Base-by-base conservation (phyloP, 2,329 filamentous ascomycete genomes). In the Teratosphaeria epicoccoides region DNA sequence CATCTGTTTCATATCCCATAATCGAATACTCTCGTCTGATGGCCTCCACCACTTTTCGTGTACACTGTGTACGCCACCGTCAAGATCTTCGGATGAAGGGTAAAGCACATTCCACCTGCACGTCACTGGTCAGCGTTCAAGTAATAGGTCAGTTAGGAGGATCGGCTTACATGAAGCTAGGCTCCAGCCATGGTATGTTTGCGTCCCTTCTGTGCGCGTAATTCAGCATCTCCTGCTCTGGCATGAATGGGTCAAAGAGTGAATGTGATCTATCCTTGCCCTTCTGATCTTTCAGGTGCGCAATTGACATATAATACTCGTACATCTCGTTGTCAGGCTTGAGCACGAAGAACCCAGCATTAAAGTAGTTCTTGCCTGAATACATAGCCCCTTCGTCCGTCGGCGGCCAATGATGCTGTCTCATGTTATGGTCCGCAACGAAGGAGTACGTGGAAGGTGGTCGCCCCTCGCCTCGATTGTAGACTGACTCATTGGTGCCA, bases 181-280 rank as follows among this genome's bases (percentile, higher is more conserved):
- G 33, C 33, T 40, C 33, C 33, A 40, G n/a, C 68, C 68, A 71
- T 2, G 70, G 69, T 69, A 72, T 71, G n/a, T 68, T 66, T 0
- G 69, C 69, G 1, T 66, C 65, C 11, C 59, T 53, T 3, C 67
- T 57, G 53, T 71, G 68, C 29, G 68, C 69, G 47, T 71, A 69
- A 46, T 71, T 71, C 46, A 71, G 52, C 50, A 72, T 49, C 51
- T 67, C 66, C 61, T 72, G 68, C 58, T 71, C 69, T 24, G 64
- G 65, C 24, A 66, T 63, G 1, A 53, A 49, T 0, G 65, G 60
- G 14, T 66, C 59, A 52, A 71, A 70, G 33, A 40, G 17, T 20
- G 33, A 17, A 17, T 20, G n/a, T 17, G 9, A 9, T 7, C 64
- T 62, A 14, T 62, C 65, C 20, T 28, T 28, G 2, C 26, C 26